A percentile compares a stretch with the other conserved stretches of the same genome.
phyloP scores from a whole-genome alignment of 805 yeast species.

The Kockiozyma suomiensis region DNA sequence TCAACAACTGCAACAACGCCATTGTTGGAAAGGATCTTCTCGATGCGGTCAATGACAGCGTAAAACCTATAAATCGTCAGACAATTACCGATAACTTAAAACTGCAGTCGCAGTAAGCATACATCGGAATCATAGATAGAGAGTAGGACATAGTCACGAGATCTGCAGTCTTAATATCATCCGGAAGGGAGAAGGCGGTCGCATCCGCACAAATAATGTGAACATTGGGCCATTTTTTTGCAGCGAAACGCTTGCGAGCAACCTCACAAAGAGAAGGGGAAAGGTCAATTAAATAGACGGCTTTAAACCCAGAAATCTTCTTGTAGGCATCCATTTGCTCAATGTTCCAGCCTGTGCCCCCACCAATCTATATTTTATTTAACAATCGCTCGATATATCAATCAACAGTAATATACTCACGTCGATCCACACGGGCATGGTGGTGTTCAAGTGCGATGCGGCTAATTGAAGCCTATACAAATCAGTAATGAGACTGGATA shows the following conservation, averaged over 20 bases:
- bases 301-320: constrained; percentile 58
- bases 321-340: constrained; percentile 62
- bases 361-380: constrained; percentile 54
- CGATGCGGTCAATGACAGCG: constrained; percentile 72
- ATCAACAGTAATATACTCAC: neutral
- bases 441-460: constrained; percentile 17
- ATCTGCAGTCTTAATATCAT: constrained; percentile 52
- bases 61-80: constrained; percentile 42
- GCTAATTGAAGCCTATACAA: constrained; percentile 21
- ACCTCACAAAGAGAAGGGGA: constrained; percentile 76
- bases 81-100: too few species aligned
- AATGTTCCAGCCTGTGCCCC: constrained; percentile 83
- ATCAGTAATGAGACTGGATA: neutral
- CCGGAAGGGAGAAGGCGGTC: constrained; percentile 61
- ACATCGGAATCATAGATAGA: constrained; percentile 82
- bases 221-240: constrained; percentile 59
- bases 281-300: constrained; percentile 71
- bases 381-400: neutral
- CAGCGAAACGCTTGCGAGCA: constrained; percentile 61
- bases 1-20: constrained; percentile 76
- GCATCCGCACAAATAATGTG: constrained; percentile 75
- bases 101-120: constrained; percentile 35
- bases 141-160: constrained; percentile 78
- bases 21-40: constrained; percentile 52
- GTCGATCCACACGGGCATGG: constrained; percentile 68